phyloP scores from a whole-genome alignment of 495 filamentous ascomycete genomes.

The Penicillium salamii region DNA sequence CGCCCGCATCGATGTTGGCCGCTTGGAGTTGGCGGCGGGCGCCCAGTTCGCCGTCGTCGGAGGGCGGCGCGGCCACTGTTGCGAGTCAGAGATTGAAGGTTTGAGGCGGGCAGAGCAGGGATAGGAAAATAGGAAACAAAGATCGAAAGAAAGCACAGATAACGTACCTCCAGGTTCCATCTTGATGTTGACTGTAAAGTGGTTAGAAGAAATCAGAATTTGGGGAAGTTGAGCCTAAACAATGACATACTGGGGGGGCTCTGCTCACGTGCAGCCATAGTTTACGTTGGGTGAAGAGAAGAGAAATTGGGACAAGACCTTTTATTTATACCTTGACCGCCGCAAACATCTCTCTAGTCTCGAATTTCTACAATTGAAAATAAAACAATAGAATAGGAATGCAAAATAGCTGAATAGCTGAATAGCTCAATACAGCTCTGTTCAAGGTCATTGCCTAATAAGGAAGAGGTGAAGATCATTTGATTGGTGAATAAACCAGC shows the following conservation, averaged over 20 bases:
- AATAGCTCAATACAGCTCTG: too few species aligned
- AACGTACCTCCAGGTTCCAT: background rate
- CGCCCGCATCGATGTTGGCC: conserved; percentile 49
- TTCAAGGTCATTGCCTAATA: too few species aligned
- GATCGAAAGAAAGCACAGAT: background rate
- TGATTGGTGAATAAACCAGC: conserved; percentile 4
- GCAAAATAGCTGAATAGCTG: too few species aligned
- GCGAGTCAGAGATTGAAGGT: too few species aligned
- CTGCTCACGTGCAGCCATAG: conserved; percentile 11
- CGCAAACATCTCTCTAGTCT: too few species aligned
- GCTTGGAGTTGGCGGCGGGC: conserved; percentile 62
- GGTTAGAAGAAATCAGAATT: too few species aligned
- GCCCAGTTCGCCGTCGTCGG: conserved; percentile 53
- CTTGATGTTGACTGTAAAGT: background rate
- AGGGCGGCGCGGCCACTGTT: conserved; percentile 26
- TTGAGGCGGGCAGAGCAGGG: too few species aligned
- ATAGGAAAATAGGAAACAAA: too few species aligned
- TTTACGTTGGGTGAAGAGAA: too few species aligned
- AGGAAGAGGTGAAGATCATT: background rate
- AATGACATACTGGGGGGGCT: conserved; percentile 11
- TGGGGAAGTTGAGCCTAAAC: background rate
- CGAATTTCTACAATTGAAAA: too few species aligned
- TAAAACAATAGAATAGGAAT: background rate
- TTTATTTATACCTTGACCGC: too few species aligned
- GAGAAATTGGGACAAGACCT: too few species aligned